A percentile compares a stretch with the other conserved stretches of the same genome.
phyloP scores from a whole-genome alignment of 169 alveolate genomes.

The Plasmodium vivax region DNA sequence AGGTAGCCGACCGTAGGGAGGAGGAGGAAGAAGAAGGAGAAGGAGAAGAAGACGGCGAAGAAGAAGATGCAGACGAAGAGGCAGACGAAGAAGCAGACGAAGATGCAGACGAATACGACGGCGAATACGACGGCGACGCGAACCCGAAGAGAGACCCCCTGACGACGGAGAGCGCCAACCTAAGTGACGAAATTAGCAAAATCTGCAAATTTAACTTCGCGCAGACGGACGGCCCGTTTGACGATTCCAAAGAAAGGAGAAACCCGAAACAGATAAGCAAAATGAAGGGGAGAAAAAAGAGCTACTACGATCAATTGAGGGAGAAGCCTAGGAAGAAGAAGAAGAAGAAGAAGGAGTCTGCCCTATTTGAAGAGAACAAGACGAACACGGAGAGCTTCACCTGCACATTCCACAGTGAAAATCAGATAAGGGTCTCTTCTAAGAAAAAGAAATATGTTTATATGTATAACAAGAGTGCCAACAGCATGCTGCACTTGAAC shows the following conservation, averaged over 20 bases:
- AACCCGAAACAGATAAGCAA: neutral
- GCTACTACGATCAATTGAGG: neutral
- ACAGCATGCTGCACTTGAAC: constrained; percentile 9
- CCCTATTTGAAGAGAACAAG: neutral
- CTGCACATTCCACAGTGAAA: constrained; percentile 39
- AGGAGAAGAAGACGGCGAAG: neutral
- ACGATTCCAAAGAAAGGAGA: neutral
- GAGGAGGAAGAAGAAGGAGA: neutral
- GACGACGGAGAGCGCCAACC: neutral
- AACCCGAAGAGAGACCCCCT: neutral
- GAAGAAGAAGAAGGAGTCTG: neutral
- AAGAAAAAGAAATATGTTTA: constrained; percentile 28
- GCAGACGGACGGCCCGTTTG: neutral
- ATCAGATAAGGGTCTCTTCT: constrained; percentile 40
- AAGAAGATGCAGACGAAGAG: neutral
- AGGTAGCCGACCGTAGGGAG: neutral
- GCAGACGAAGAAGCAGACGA: neutral
- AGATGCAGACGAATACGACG: neutral
- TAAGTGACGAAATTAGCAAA: constrained; percentile 21
- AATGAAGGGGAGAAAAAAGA: constrained; percentile 13
- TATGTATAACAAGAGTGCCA: neutral
- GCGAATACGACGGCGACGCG: neutral
- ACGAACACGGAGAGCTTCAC: constrained; percentile 6
- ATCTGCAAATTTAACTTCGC: constrained; percentile 26
- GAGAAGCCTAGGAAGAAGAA: neutral